These are phyloP conservation scores for Trametes cingulata DNA, from an alignment of 768 basidiomycete species.

Conservation along the genomic window DNA sequence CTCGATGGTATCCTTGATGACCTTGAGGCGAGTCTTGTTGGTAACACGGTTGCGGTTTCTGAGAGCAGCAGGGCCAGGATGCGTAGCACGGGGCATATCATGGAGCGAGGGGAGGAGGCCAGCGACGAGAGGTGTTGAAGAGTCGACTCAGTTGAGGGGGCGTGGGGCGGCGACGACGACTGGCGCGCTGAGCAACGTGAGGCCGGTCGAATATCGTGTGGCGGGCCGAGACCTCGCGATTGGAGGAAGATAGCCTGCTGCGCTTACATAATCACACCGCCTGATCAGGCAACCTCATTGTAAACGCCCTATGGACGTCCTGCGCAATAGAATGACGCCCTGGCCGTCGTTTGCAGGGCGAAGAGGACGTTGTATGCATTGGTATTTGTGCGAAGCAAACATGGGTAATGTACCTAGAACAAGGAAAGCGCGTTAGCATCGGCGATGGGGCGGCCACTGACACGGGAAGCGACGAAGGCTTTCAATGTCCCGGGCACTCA, in stretches of 20 bases:
- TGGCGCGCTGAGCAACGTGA: conserved; percentile 30
- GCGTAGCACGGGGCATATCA: conserved; percentile 86
- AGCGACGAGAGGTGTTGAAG: conserved; percentile 25
- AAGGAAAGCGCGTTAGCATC: background rate
- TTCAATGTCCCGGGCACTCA: background rate
- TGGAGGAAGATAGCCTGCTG: conserved; percentile 5
- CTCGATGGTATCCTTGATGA: conserved; percentile 80
- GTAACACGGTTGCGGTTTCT: conserved; percentile 89
- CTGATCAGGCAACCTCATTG: conserved; percentile 1
- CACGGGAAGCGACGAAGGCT: background rate
- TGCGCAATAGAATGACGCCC: background rate
- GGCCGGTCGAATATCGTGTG: conserved; percentile 27
- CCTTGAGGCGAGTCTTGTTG: conserved; percentile 88
- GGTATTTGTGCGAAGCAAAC: too few species aligned
- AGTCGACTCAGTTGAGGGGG: conserved; percentile 26
- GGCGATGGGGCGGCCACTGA: background rate
- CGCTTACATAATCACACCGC: conserved; percentile 15
- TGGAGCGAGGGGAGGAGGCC: conserved; percentile 54
- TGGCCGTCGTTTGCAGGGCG: background rate
- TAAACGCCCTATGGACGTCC: background rate
- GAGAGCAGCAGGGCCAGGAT: conserved; percentile 75
- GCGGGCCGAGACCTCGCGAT: conserved; percentile 21
- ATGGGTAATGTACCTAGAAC: background rate
- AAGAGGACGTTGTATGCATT: background rate
- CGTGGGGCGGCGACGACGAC: conserved; percentile 32